These are phyloP conservation scores for Neostapfia colusana DNA, from an alignment of 176 grass and related monocot genomes.

Conservation along the genomic window DNA sequence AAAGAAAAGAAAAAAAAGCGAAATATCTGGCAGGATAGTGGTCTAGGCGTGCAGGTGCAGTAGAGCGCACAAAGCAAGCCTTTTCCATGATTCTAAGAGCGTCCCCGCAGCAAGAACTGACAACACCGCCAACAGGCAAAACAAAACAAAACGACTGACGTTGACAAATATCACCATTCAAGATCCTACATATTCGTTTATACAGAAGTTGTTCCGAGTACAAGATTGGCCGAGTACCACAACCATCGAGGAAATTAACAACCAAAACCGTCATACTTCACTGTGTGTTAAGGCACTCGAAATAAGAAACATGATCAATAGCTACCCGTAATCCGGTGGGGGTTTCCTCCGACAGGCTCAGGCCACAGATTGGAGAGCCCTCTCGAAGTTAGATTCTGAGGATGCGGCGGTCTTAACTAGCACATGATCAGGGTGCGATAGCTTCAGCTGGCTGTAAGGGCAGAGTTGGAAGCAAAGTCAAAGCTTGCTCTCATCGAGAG, in stretches of 20 bases:
- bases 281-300: conserved; percentile 31
- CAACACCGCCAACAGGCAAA: neutral
- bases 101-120: neutral
- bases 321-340: conserved; percentile 28
- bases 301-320: conserved; percentile 6
- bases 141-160: conserved; percentile 1
- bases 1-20: no score
- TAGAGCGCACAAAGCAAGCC: neutral
- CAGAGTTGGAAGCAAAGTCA: conserved; percentile 20
- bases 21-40: neutral
- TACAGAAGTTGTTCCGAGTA: conserved; percentile 30
- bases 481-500: neutral
- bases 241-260: conserved; percentile 26
- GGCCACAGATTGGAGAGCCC: conserved; percentile 60
- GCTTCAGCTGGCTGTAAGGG: conserved; percentile 69
- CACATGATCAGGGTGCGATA: conserved; percentile 65
- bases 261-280: conserved; percentile 34
- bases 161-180: neutral
- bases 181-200: conserved; percentile 47
- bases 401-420: conserved; percentile 48
- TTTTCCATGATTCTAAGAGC: neutral
- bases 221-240: conserved; percentile 18
- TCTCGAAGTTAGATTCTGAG: conserved; percentile 71
- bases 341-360: conserved; percentile 4
- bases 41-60: neutral